These are phyloP conservation scores for Tetrapisispora phaffii DNA, from an alignment of 805 yeast species.

Conservation along the genomic window DNA sequence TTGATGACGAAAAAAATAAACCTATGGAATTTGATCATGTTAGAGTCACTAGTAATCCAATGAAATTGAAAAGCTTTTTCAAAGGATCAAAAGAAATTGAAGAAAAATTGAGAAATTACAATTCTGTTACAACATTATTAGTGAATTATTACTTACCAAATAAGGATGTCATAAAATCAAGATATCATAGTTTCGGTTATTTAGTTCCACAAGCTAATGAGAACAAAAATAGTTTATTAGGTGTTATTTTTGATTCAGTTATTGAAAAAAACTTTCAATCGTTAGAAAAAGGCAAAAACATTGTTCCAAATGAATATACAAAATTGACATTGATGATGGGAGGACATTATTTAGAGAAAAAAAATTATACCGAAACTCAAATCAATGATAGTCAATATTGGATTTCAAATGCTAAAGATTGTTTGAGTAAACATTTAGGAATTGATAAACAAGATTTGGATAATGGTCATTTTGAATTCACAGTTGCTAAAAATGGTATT, in stretches of 20 bases:
- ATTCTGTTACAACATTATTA: constrained; percentile 45
- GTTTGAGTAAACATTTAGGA: constrained; percentile 33
- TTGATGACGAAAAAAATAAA: background rate
- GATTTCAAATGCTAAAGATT: constrained; percentile 28
- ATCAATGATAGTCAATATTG: constrained; percentile 9
- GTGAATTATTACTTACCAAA: constrained; percentile 57
- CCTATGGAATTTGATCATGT: constrained; percentile 40
- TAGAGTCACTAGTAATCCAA: constrained; percentile 47
- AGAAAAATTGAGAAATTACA: constrained; percentile 19
- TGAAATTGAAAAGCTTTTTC: constrained; percentile 31
- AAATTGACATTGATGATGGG: constrained; percentile 88
- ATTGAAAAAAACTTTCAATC: constrained; percentile 48
- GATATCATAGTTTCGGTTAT: constrained; percentile 72
- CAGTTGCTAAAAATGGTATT: constrained; percentile 47
- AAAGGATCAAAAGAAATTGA: constrained; percentile 11
- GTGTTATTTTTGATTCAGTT: constrained; percentile 86
- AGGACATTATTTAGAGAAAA: constrained; percentile 41
- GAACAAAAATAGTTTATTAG: constrained; percentile 54
- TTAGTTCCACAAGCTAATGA: constrained; percentile 51
- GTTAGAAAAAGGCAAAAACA: constrained; percentile 9
- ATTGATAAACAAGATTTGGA: constrained; percentile 25
- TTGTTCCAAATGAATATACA: constrained; percentile 35
- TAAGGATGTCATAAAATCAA: constrained; percentile 31
- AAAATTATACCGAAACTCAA: constrained; percentile 8
- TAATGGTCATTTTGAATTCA: constrained; percentile 29